Base-by-base conservation (phyloP, 306 rosid species). In the Comarum palustre region DNA sequence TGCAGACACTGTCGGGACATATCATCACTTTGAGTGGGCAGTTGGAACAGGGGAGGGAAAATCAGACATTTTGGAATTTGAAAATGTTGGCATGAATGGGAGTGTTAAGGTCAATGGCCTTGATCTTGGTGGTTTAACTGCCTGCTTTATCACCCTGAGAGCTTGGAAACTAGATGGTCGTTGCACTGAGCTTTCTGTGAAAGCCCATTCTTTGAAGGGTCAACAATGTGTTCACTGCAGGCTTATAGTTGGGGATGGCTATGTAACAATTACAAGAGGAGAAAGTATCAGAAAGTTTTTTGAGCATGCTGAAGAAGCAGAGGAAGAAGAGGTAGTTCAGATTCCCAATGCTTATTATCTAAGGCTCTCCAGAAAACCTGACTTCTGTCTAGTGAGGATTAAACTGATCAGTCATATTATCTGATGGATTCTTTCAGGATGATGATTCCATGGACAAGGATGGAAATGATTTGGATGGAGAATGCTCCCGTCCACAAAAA, bases 251-350 rank as follows among this genome's bases (percentile, higher is more conserved):
- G 96, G 99, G 70, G 99, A 88, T 58, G 96, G 99, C 75, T 91
- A 81, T 75, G 90, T 91, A 57, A 84, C 93, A 78, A 95, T 95
- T 76, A 88, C 95, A 41, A 95, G 92, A 82, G 99, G 99, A 72
- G 99, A 90, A 78, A 88, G 83, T 76, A 88, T 95, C 71, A 87
- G 87, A 85, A 86, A 87, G 82, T 95, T 95, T 82, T 95, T 95
- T 86, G 99, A 95, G 84, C 93, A 90, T 78, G 99, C 97, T 81
- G 99, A 95, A 87, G 99, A 95, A 86, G 97, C 97, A 27, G 99
- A 95, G 82, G 99, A 95, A 85, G 99, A 95, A 75, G 99, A 95
- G 99, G 99, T 95, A 83, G 82, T 77, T 70, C 58, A 58, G 52
- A 67, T 71, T 86, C 52, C 71, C 25, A 51, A 46, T 17, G 65